Base-by-base conservation (phyloP, 2,329 filamentous ascomycete genomes). In the Hawksworthiomyces lignivorus region DNA sequence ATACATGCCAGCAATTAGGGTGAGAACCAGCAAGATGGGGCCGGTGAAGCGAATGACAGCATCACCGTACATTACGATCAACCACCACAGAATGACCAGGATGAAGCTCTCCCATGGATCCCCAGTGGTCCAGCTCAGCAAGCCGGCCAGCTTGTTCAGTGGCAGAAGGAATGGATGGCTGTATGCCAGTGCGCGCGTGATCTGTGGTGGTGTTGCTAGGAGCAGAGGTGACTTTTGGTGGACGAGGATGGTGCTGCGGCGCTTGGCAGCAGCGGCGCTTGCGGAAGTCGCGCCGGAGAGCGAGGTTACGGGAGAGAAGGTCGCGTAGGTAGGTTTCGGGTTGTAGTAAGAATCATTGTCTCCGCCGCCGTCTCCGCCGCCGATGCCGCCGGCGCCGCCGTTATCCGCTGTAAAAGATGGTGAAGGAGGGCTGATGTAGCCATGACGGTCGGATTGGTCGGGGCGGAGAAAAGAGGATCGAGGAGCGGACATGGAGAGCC, bases 61-160 rank as follows among this genome's bases (percentile, higher is more conserved):
- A 66, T 94, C 88, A 36, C 88, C 89, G 59, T 97, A 97, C 17
- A 96, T 71, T 12, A 87, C 82, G 10, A 81, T 64, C 4, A 80
- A 84, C 92, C 92, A 98, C 58, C 95, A 98, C 24, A 68, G 73
- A 15, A 81, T 81, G 4, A 98, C 73, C 24, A 98, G 62, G 47
- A 98, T 69, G 57, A 97, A 98, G 69, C 89, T 96, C 69, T 97
- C 88, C 90, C 90, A 98, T 0, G 89, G 81, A 59, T 98, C 92
- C 29, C 78, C 84, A 1, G 84, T 89, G 8, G 87, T 95, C 92
- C 92, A 98, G 65, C 86, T 95, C 49, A 98, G 58, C 47, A 98
- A 68, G 0, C 90, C 92, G 3, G 77, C 83, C 14, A 94, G 63
- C 57, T 84, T 85, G 61, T 96, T 97, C 44, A 97, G 69, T 6